A percentile compares a stretch with the other conserved stretches of the same genome.
phyloP scores from a whole-genome alignment of 208 protist genomes.

The Strigomonas culicis region DNA sequence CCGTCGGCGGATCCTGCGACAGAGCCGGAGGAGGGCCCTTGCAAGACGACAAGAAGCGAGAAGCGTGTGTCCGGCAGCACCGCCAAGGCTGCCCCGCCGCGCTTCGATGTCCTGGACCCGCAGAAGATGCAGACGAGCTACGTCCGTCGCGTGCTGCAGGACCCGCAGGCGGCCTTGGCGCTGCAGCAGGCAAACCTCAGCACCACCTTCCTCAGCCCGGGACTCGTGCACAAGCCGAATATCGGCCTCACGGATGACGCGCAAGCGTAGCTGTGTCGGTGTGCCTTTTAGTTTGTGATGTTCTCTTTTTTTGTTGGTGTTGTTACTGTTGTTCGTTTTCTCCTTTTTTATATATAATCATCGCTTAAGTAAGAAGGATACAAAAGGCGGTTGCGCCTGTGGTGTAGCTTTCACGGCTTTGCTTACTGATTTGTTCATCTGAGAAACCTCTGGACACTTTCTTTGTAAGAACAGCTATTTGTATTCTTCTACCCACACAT shows the following conservation, averaged over 20 bases:
- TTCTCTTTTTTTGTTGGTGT: not conserved
- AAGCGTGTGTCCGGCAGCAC: not conserved
- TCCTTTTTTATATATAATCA: conserved; percentile 6
- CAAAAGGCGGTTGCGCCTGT: no score
- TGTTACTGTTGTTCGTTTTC: not conserved
- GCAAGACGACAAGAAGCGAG: not conserved
- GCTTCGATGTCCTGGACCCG: conserved; percentile 44
- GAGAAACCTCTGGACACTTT: no score
- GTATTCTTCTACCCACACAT: no score
- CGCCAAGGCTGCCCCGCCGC: not conserved
- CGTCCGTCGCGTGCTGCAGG: conserved; percentile 46
- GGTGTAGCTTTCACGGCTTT: no score
- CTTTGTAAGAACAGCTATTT: no score
- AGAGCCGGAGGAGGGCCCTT: no score
- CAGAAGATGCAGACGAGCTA: conserved; percentile 27
- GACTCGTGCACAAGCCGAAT: conserved; percentile 43
- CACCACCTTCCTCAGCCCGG: conserved; percentile 66
- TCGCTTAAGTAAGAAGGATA: no score
- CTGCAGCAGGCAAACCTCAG: conserved; percentile 75
- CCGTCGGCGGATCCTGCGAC: not conserved
- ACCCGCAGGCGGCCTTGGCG: conserved; percentile 47
- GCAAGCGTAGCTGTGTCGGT: not conserved
- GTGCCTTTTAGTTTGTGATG: not conserved
- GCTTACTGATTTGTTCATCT: no score
- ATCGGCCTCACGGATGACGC: conserved; percentile 4